These are phyloP conservation scores for Lophiostoma macrostomum DNA, from an alignment of 495 filamentous ascomycete genomes.

Conservation along the genomic window DNA sequence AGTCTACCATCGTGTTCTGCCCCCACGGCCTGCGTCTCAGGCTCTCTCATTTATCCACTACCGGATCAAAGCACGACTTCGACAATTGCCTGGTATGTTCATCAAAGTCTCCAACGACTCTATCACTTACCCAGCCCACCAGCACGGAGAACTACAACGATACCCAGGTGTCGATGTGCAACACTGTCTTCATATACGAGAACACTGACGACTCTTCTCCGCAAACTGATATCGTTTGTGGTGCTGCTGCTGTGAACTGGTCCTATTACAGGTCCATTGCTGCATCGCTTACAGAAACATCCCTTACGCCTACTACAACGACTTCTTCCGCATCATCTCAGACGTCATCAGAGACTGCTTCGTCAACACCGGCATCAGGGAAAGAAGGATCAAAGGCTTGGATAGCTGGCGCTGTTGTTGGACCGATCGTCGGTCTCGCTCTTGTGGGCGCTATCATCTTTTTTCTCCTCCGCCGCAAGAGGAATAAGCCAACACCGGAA, in stretches of 20 bases:
- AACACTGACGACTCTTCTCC: constrained; percentile 19
- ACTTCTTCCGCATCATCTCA: neutral
- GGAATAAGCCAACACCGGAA: neutral
- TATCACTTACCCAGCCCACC: neutral
- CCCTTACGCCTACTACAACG: neutral
- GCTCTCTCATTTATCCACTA: constrained; percentile 25
- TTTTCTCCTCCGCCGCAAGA: constrained; percentile 23
- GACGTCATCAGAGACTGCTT: neutral
- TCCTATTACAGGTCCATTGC: constrained; percentile 22
- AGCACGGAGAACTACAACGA: constrained; percentile 24
- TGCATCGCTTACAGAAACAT: constrained; percentile 8
- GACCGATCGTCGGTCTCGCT: constrained; percentile 15
- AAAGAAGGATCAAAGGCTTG: constrained; percentile 19
- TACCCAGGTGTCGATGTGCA: constrained; percentile 13
- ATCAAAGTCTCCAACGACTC: neutral
- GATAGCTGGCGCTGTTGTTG: constrained; percentile 27
- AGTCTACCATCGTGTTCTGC: constrained; percentile 19
- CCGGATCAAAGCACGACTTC: constrained; percentile 4
- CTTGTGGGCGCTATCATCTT: constrained; percentile 24
- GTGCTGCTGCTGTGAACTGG: constrained; percentile 13
- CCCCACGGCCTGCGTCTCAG: constrained; percentile 19
- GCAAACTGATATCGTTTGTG: constrained; percentile 24
- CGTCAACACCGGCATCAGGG: neutral
- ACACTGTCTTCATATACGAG: constrained; percentile 27
- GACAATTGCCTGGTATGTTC: constrained; percentile 25